Conservation (phyloP, 768 basidiomycete genomes). For the Tricholoma sp. region DNA sequence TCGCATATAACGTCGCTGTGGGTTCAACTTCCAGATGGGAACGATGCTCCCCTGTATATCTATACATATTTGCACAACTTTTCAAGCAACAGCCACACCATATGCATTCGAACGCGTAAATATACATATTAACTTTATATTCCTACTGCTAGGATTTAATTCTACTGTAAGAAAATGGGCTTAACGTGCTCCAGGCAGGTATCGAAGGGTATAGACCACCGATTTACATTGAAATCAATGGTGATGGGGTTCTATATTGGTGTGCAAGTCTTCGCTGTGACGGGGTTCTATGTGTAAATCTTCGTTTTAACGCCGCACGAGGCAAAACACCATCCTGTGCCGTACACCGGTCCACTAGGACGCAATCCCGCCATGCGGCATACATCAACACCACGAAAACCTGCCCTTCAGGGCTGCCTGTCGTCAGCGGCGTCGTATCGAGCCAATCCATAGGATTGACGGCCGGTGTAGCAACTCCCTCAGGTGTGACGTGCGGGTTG, state of each 20-base stretch:
- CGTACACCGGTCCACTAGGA: conserved; percentile 13
- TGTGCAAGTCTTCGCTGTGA: too few relatives aligned
- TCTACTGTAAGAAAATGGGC: too few relatives aligned
- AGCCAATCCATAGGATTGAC: conserved; percentile 33
- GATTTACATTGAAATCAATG: background rate
- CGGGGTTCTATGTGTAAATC: too few relatives aligned
- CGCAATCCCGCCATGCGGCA: conserved; percentile 36
- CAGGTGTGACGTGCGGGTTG: conserved; percentile 24
- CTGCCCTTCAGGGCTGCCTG: conserved; percentile 35
- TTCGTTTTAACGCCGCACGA: background rate
- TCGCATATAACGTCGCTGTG: too few relatives aligned
- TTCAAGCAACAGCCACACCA: too few relatives aligned
- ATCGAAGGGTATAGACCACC: background rate
- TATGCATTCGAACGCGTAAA: too few relatives aligned
- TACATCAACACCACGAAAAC: conserved; percentile 35
- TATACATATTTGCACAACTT: too few relatives aligned
- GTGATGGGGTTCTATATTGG: too few relatives aligned
- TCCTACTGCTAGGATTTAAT: too few relatives aligned
- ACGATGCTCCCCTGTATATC: too few relatives aligned
- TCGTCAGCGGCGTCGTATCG: conserved; percentile 25
- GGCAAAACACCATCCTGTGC: background rate
- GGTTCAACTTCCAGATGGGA: too few relatives aligned
- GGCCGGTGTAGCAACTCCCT: conserved; percentile 30
- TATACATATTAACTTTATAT: too few relatives aligned
- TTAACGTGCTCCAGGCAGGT: background rate